Base-by-base conservation (phyloP, 257 asterid genomes). In the Marsdenia floribunda region DNA sequence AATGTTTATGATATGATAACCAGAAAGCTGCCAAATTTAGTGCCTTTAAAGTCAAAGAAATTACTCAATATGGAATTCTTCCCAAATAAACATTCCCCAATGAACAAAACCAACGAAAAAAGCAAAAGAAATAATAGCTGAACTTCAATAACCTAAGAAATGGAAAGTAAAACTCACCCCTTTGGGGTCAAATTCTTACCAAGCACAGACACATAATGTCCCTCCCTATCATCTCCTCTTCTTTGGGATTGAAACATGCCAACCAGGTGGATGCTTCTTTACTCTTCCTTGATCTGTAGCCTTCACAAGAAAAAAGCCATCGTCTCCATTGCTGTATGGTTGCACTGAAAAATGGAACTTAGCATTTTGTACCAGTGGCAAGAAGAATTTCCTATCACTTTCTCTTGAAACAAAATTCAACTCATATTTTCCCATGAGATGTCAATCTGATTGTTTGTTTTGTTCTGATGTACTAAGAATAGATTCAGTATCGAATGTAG, bases 141-240 rank as follows among this genome's bases (percentile, higher is more conserved):
- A 63, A 33, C 37, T 68, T 68, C 72, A n/a, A 33, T 16, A 63
- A 68, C 2, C 21, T 1, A 68, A 70, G 4, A 49, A 70, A 18
- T 47, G 16, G 24, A n/a, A n/a, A 70, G 49, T 6, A 73, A 68
- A 44, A 21, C 85, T 85, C 84, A 91, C 97, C 89, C 86, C 96
- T 87, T 87, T 86, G 91, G 82, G 22, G 92, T 91, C 80, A 91
- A 91, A 87, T 91, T 89, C 86, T 91, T 96, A 77, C 96, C 97
- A 52, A 89, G 83, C 82, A 73, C 78, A 78, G 78, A 91, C 81
- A 89, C 88, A 79, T 88, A 91, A 80, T 91, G 93, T 54, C 97
- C 97, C 72, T 88, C 90, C 24, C 78, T 85, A 77, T 91, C 93
- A 58, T 89, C 97, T 18, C 87, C 86, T 77, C 97, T 91, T 91